phyloP scores from a whole-genome alignment of 768 basidiomycete species.

The Xerocomellus dryophilus region DNA sequence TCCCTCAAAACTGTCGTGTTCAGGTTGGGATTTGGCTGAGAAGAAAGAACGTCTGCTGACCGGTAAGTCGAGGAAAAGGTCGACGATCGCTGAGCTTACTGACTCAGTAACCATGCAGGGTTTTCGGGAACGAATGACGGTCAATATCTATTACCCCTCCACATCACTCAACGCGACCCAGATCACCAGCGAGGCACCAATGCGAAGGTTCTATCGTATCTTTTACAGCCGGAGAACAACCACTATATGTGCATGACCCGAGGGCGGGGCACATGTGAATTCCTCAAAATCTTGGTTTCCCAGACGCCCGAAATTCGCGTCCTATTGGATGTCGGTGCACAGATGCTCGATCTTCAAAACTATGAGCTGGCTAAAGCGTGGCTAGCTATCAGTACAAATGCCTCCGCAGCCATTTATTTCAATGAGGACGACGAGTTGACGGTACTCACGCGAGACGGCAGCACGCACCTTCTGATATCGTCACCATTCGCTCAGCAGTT shows the following conservation, averaged over 20 bases:
- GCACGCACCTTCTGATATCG: conserved; percentile 24
- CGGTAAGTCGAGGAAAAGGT: conserved; percentile 3
- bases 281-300: conserved; percentile 32
- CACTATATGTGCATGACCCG: conserved; percentile 15
- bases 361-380: conserved; percentile 38
- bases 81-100: not conserved
- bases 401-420: conserved; percentile 33
- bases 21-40: conserved; percentile 38
- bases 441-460: conserved; percentile 31
- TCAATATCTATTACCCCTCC: conserved; percentile 36
- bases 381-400: conserved; percentile 30
- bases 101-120: conserved; percentile 11
- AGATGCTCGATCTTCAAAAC: conserved; percentile 52
- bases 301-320: conserved; percentile 42
- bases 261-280: conserved; percentile 9
- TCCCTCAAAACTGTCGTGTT: conserved; percentile 32
- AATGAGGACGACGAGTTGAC: conserved; percentile 32
- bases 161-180: conserved; percentile 32
- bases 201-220: conserved; percentile 36
- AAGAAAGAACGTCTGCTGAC: conserved; percentile 16
- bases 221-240: conserved; percentile 26
- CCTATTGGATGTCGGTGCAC: conserved; percentile 54
- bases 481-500: conserved; percentile 36
- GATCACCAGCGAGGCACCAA: conserved; percentile 40
- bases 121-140: conserved; percentile 42